These are phyloP conservation scores for Bolboschoenus planiculmis DNA, from an alignment of 176 grass and related monocot genomes.

Conservation along the genomic window DNA sequence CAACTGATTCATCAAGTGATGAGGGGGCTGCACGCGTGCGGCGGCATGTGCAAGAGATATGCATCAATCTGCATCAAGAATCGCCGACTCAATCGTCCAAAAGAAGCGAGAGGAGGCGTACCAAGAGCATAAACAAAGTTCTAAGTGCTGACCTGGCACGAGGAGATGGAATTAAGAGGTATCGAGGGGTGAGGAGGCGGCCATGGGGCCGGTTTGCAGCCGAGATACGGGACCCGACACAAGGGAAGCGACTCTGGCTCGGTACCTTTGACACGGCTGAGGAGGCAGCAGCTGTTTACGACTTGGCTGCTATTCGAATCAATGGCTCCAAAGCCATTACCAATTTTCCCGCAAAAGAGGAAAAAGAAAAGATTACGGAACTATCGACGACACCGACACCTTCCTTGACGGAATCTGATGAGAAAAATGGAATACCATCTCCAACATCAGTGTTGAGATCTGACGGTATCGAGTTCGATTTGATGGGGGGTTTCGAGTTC, in stretches of 20 bases:
- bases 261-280: constrained; percentile 85
- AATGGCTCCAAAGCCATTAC: constrained; percentile 73
- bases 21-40: constrained; percentile 27
- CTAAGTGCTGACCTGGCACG: not conserved
- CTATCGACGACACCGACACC: not conserved
- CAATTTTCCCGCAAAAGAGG: constrained; percentile 44
- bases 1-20: constrained; percentile 85
- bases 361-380: not conserved
- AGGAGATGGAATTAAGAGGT: constrained; percentile 26
- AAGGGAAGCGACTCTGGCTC: constrained; percentile 82
- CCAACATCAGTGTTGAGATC: constrained; percentile 19
- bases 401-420: constrained; percentile 2
- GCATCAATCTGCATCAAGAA: not conserved
- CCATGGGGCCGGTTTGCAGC: constrained; percentile 94
- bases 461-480: not conserved
- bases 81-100: not conserved
- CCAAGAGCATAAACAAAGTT: constrained; percentile 10
- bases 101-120: constrained; percentile 1
- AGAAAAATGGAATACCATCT: constrained; percentile 7
- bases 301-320: constrained; percentile 72
- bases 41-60: not conserved
- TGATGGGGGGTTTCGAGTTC: not conserved
- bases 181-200: constrained; percentile 77
- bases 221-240: constrained; percentile 78
- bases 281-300: constrained; percentile 71